Conservation (phyloP, 345 rosid species). For the Aurinia saxatilis region DNA sequence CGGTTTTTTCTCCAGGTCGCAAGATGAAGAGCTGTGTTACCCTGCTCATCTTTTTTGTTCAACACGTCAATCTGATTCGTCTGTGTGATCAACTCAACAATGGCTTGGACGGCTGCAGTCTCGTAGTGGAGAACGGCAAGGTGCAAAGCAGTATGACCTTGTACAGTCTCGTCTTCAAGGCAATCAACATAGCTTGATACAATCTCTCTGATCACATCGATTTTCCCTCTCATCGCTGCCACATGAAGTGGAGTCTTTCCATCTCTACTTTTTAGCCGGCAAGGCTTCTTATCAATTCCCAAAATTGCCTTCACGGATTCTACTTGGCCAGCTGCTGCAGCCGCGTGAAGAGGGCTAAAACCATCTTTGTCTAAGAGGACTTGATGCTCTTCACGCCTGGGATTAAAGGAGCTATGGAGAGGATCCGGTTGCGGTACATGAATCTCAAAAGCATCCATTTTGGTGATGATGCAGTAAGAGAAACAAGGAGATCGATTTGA, state of each 20-base stretch:
- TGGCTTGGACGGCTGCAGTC: constrained; percentile 16
- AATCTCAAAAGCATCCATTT: constrained; percentile 10
- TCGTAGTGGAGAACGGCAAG: constrained; percentile 34
- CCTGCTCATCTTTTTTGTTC: constrained; percentile 35
- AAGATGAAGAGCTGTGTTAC: constrained; percentile 39
- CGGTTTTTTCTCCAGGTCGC: constrained; percentile 43
- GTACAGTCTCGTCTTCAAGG: constrained; percentile 26
- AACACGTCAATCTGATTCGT: constrained; percentile 20
- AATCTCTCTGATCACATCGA: constrained; percentile 33
- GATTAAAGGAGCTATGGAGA: constrained; percentile 22
- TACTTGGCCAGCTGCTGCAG: constrained; percentile 34
- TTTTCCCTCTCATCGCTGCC: constrained; percentile 34
- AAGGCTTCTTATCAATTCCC: constrained; percentile 27
- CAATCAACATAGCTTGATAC: constrained; percentile 34
- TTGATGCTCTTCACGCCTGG: constrained; percentile 22
- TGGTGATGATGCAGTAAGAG: background rate
- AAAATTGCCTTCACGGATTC: constrained; percentile 32
- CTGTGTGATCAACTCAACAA: constrained; percentile 35
- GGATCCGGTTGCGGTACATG: constrained; percentile 18
- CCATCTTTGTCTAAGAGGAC: constrained; percentile 33
- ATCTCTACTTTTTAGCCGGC: constrained; percentile 30
- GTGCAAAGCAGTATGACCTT: constrained; percentile 39
- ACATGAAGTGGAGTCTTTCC: constrained; percentile 36
- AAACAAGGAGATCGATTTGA: background rate
- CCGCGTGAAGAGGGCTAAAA: constrained; percentile 38